These are phyloP conservation scores for Panicum hallii DNA, from an alignment of 202 grass and related monocot genomes.

Conservation along the genomic window DNA sequence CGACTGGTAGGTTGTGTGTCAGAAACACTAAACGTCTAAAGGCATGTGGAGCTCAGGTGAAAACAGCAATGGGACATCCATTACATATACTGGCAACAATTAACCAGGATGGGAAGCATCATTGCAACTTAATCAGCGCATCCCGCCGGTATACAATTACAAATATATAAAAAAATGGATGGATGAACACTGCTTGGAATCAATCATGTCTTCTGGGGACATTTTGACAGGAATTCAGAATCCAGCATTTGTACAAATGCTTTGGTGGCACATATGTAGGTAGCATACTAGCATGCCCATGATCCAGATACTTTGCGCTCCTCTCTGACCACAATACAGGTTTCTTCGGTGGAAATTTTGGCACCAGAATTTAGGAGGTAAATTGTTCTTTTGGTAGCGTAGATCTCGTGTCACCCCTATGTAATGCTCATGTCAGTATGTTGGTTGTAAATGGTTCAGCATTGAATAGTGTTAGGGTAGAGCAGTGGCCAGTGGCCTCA, in stretches of 20 bases:
- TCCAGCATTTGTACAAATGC: constrained; percentile 49
- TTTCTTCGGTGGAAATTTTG: constrained; percentile 64
- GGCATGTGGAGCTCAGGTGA: constrained; percentile 10
- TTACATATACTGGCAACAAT: constrained; percentile 9
- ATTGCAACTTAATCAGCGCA: background rate
- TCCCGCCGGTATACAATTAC: background rate
- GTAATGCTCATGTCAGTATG: constrained; percentile 61
- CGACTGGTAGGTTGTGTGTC: constrained; percentile 7
- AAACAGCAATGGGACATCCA: constrained; percentile 51
- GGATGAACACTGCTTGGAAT: constrained; percentile 56
- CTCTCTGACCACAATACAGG: constrained; percentile 57
- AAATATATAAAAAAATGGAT: constrained; percentile 45
- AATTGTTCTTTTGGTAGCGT: constrained; percentile 47
- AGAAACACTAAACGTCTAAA: constrained; percentile 31
- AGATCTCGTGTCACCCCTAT: constrained; percentile 41
- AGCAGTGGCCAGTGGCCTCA: constrained; percentile 32
- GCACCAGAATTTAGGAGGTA: constrained; percentile 59
- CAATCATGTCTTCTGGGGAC: constrained; percentile 25
- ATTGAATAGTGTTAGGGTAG: constrained; percentile 73
- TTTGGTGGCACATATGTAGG: constrained; percentile 34
- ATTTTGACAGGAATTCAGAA: constrained; percentile 38
- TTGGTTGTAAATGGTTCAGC: constrained; percentile 62
- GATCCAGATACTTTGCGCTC: constrained; percentile 29
- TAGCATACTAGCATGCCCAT: constrained; percentile 36
- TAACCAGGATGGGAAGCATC: background rate